Conservation (phyloP, 2,329 filamentous ascomycete genomes). For the Microascus cirrosus region DNA sequence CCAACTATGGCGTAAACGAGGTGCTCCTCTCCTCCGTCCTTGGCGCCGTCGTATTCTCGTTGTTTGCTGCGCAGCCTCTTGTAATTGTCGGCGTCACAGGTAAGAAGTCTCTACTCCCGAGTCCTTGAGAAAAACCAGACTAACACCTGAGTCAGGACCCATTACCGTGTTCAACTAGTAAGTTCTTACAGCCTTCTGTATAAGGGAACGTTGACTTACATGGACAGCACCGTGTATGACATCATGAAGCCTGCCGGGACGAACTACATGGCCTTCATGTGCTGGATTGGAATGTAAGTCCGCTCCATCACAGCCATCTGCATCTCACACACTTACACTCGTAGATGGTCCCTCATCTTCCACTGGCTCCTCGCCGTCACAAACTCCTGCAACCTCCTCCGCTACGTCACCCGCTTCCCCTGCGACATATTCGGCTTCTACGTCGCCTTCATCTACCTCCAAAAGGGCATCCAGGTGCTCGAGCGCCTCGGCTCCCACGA, state of each 20-base stretch:
- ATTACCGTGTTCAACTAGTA: slow-evolving; percentile 90
- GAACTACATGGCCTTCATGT: slow-evolving; percentile 84
- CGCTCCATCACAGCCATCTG: neutral
- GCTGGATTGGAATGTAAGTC: slow-evolving; percentile 69
- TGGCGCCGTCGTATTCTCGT: slow-evolving; percentile 67
- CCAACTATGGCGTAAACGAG: slow-evolving; percentile 83
- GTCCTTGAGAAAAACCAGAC: neutral
- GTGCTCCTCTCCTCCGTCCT: slow-evolving; percentile 79
- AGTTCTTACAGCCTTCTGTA: slow-evolving; percentile 11
- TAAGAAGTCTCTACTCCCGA: slow-evolving; percentile 9
- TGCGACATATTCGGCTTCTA: slow-evolving; percentile 95
- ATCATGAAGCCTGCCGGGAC: slow-evolving; percentile 69
- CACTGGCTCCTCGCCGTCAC: slow-evolving; percentile 76
- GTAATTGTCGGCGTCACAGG: slow-evolving; percentile 87
- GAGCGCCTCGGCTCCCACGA: slow-evolving; percentile 57
- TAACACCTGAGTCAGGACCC: slow-evolving; percentile 39
- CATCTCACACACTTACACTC: neutral
- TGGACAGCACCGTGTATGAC: slow-evolving; percentile 65
- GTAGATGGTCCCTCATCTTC: slow-evolving; percentile 69
- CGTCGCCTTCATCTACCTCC: slow-evolving; percentile 82
- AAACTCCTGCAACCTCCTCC: slow-evolving; percentile 80
- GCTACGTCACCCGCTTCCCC: slow-evolving; percentile 81
- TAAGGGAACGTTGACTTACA: neutral
- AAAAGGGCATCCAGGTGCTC: slow-evolving; percentile 82
- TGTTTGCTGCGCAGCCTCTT: slow-evolving; percentile 72